These are phyloP conservation scores for Arthrobotrys pseudoclavata DNA, from an alignment of 2,329 filamentous ascomycete genomes.

Conservation along the genomic window DNA sequence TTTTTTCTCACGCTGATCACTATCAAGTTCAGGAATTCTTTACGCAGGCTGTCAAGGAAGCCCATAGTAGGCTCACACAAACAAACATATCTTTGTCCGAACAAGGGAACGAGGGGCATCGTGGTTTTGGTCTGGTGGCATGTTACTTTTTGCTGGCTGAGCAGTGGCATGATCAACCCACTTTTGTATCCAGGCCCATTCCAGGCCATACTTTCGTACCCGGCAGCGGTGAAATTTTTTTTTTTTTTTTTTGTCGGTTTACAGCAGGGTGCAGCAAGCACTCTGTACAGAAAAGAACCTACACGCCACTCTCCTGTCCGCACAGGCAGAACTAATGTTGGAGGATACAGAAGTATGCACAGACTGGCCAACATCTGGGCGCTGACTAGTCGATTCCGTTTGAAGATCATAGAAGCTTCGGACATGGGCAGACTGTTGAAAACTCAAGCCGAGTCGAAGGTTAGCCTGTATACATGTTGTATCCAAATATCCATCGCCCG, in stretches of 20 bases:
- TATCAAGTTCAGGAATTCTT: constrained; percentile 57
- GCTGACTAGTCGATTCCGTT: constrained; percentile 20
- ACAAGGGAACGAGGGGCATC: constrained; percentile 48
- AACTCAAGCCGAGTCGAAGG: constrained; percentile 20
- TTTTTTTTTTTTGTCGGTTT: neutral
- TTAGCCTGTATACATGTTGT: constrained; percentile 31
- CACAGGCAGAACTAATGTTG: constrained; percentile 29
- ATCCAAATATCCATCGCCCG: constrained; percentile 38
- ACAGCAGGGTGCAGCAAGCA: neutral
- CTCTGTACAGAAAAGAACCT: neutral
- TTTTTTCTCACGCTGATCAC: constrained; percentile 50
- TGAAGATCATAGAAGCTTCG: constrained; percentile 43
- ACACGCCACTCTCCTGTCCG: constrained; percentile 47
- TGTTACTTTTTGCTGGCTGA: constrained; percentile 38
- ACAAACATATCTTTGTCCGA: constrained; percentile 52
- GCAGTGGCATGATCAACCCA: constrained; percentile 39
- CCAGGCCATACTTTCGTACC: constrained; percentile 18
- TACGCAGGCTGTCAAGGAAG: constrained; percentile 59
- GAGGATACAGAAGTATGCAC: constrained; percentile 20
- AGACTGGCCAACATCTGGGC: constrained; percentile 35
- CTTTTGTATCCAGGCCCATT: constrained; percentile 21
- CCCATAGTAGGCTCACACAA: constrained; percentile 38
- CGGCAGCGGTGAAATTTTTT: neutral
- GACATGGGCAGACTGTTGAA: constrained; percentile 21
- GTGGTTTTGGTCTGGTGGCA: constrained; percentile 49